A percentile compares a stretch with the other conserved stretches of the same genome.
These are phyloP conservation scores for Penicillium sclerotiorum DNA, from an alignment of 2,329 filamentous ascomycete genomes.

Conservation along the genomic window DNA sequence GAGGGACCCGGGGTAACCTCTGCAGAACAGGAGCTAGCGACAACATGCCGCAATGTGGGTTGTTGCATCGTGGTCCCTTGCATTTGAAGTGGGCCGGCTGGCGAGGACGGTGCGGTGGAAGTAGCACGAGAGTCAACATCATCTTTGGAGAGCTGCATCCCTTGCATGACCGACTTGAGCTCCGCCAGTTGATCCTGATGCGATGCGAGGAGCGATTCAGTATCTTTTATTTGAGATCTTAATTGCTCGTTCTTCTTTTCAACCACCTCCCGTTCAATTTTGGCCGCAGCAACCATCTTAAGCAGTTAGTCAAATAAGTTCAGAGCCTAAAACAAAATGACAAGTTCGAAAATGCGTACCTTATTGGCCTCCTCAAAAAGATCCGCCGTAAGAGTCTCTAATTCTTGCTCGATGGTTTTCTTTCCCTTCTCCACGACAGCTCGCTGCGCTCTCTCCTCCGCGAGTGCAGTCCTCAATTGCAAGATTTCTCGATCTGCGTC, in stretches of 20 bases:
- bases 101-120: conserved; percentile 76
- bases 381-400: conserved; percentile 86
- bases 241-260: conserved; percentile 88
- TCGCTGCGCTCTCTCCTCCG: conserved; percentile 68
- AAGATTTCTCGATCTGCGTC: conserved; percentile 74
- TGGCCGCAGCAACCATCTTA: conserved; percentile 87
- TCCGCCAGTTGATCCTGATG: conserved; percentile 92
- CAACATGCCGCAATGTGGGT: conserved; percentile 63
- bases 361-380: conserved; percentile 98
- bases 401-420: conserved; percentile 85
- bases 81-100: conserved; percentile 62
- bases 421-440: conserved; percentile 73
- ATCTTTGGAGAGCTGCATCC: conserved; percentile 71
- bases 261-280: conserved; percentile 77
- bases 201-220: conserved; percentile 79
- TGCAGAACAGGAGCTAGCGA: conserved; percentile 50
- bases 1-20: conserved; percentile 64
- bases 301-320: neutral
- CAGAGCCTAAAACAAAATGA: neutral
- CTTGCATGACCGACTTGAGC: conserved; percentile 89
- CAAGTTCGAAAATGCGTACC: conserved; percentile 45
- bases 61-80: conserved; percentile 56
- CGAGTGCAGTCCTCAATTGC: conserved; percentile 59
- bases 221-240: conserved; percentile 80
- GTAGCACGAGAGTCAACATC: conserved; percentile 68